Conservation (phyloP, 306 rosid genomes). For the Cicer chorassanicum region DNA sequence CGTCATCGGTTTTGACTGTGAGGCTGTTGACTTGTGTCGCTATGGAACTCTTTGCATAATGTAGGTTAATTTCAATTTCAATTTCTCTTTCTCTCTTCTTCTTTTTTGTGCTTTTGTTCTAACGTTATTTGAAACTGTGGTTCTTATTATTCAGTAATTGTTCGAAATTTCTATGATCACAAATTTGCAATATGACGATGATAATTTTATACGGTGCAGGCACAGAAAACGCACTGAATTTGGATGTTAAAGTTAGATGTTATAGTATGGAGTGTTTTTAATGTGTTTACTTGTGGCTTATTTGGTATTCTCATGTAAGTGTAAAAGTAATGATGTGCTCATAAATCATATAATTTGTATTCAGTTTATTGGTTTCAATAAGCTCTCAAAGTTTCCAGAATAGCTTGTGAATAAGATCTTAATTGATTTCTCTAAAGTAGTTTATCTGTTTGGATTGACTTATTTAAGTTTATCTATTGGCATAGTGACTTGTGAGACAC, state of each 20-base stretch:
- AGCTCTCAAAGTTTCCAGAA: no score
- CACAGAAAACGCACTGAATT: background rate
- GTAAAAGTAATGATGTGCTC: no score
- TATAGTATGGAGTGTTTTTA: background rate
- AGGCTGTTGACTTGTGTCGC: slow-evolving; percentile 90
- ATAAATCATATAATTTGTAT: no score
- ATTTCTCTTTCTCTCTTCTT: background rate
- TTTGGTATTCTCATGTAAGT: background rate
- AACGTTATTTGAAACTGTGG: background rate
- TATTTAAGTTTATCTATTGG: no score
- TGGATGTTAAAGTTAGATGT: background rate
- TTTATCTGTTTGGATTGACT: no score
- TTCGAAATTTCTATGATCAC: background rate
- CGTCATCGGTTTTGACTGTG: slow-evolving; percentile 88
- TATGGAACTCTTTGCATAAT: slow-evolving; percentile 81
- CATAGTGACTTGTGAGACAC: no score
- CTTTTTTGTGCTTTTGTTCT: background rate
- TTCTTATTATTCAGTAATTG: background rate
- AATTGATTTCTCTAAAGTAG: no score
- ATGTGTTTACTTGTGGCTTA: background rate
- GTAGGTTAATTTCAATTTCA: slow-evolving; percentile 70
- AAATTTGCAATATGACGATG: background rate
- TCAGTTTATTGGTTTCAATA: no score
- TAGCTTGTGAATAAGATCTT: no score
- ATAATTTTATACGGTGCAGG: background rate